Evolutionary conservation across 31 red algal genomes (phyloP), one percentile per base, ranked within the genome.

Genomic region (Endocladia muricata): DNA sequence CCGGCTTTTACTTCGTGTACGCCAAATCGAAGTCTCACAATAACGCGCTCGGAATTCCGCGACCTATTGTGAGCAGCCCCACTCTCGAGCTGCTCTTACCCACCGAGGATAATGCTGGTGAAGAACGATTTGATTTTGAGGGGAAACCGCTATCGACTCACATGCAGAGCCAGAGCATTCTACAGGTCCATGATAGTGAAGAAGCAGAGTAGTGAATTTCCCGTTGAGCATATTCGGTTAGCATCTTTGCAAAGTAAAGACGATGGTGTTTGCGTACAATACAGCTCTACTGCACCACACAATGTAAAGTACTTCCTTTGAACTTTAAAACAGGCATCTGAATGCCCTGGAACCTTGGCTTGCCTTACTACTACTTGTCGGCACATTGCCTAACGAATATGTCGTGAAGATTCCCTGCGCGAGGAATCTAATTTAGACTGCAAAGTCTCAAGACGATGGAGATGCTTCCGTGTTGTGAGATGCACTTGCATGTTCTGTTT

Each of bases 401-500:
- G 23, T 42, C 40, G 19, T 43, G 19, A 67, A 42, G 51, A 19
- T 35, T 67, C 6, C 62, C 62, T 4, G 29, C 62, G 29, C 38
- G 33, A 67, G 62, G 33, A 67, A 37, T 37, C 31, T 8, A 19
- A 22, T 22, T 33, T 37, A 31, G 68, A 42, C 26, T 82, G 64
- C 28, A 82, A 37, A 3, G 42, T 82, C 39, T 82, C 41, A 4
- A 82, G 30, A 9, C 78, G 74, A 44, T 79, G 84, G 11, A 41
- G 33, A 65, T 93, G 89, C 69, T 86, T 85, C 66, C 70, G 66
- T 26, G 89, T 93, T 38, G 69, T 69, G 25, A 93, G 58, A 64
- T 93, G 89, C 39, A 81, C 77, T 59, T 86, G 89, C 58, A 81
- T 63, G 61, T 93, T 93, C 60, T 93, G 89, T 61, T 93, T 93